A percentile compares a stretch with the other conserved stretches of the same genome.
phyloP scores from a whole-genome alignment of 2,329 filamentous ascomycete genomes.

The Aspergillus candidus region DNA sequence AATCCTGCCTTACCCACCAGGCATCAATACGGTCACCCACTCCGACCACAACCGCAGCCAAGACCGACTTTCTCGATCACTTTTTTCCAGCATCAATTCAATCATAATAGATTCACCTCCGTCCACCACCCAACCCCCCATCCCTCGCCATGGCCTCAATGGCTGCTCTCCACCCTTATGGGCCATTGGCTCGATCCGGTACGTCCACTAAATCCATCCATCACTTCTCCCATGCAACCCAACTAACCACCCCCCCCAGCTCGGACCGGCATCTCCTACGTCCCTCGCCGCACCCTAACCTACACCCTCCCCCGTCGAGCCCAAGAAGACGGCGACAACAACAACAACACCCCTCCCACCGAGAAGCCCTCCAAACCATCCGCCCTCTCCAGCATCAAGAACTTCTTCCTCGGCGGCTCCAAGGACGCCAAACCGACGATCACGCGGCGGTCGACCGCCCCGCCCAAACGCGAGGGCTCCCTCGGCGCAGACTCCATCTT shows the following conservation, averaged over 20 bases:
- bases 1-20: background rate
- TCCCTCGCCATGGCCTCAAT: conserved; percentile 33
- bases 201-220: conserved; percentile 6
- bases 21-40: conserved; percentile 10
- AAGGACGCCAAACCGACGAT: conserved; percentile 24
- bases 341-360: conserved; percentile 12
- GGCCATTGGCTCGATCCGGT: conserved; percentile 36
- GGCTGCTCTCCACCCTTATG: conserved; percentile 31
- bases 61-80: conserved; percentile 16
- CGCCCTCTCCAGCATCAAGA: conserved; percentile 30
- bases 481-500: conserved; percentile 38
- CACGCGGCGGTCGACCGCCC: conserved; percentile 22
- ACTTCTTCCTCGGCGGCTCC: conserved; percentile 27
- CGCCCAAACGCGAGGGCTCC: conserved; percentile 30
- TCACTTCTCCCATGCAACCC: conserved; percentile 2
- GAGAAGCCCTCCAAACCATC: conserved; percentile 16
- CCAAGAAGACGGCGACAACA: conserved; percentile 20
- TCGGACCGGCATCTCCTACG: conserved; percentile 27
- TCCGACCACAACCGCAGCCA: conserved; percentile 19
- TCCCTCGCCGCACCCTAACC: conserved; percentile 33
- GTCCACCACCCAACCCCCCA: conserved; percentile 10
- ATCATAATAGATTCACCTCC: conserved; percentile 4
- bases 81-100: conserved; percentile 23
- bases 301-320: conserved; percentile 26
- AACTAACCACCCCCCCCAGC: conserved; percentile 16